These are phyloP conservation scores for Kluyveromyces siamensis DNA, from an alignment of 805 yeast genomes.

Conservation along the genomic window DNA sequence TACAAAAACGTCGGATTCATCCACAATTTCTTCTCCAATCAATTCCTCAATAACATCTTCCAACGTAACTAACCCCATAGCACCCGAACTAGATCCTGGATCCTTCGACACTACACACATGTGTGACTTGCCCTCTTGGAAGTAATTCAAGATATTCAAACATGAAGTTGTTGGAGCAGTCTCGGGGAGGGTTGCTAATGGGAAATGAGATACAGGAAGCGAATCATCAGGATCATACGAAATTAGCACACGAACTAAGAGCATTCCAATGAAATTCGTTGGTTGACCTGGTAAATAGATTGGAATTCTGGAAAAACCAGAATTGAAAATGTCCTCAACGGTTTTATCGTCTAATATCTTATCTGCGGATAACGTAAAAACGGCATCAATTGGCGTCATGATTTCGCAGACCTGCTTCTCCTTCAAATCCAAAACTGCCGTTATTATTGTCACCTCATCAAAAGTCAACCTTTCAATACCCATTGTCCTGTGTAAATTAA, in stretches of 20 bases:
- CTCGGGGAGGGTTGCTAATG: slow-evolving; percentile 93
- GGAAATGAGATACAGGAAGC: slow-evolving; percentile 84
- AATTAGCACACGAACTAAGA: slow-evolving; percentile 81
- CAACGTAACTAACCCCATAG: slow-evolving; percentile 82
- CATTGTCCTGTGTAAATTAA: slow-evolving; percentile 87
- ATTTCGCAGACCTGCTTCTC: slow-evolving; percentile 79
- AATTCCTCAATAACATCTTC: slow-evolving; percentile 98
- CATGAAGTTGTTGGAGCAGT: slow-evolving; percentile 89
- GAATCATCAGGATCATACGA: slow-evolving; percentile 97
- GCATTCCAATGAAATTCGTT: slow-evolving; percentile 87
- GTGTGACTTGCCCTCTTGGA: slow-evolving; percentile 96
- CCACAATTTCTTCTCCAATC: slow-evolving; percentile 96
- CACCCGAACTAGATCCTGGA: slow-evolving; percentile 81
- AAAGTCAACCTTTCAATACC: slow-evolving; percentile 88
- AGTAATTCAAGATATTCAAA: slow-evolving; percentile 84
- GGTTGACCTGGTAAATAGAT: slow-evolving; percentile 88
- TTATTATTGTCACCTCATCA: slow-evolving; percentile 93
- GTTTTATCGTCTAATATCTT: slow-evolving; percentile 71
- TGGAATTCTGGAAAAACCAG: slow-evolving; percentile 93
- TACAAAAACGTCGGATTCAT: slow-evolving; percentile 88
- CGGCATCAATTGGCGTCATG: slow-evolving; percentile 92
- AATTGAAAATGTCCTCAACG: slow-evolving; percentile 83
- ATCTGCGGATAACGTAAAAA: slow-evolving; percentile 80
- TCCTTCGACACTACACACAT: slow-evolving; percentile 85
- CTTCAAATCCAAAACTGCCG: slow-evolving; percentile 87